These are phyloP conservation scores for Phanerochaete sordida DNA, from an alignment of 768 basidiomycete species.

Conservation along the genomic window DNA sequence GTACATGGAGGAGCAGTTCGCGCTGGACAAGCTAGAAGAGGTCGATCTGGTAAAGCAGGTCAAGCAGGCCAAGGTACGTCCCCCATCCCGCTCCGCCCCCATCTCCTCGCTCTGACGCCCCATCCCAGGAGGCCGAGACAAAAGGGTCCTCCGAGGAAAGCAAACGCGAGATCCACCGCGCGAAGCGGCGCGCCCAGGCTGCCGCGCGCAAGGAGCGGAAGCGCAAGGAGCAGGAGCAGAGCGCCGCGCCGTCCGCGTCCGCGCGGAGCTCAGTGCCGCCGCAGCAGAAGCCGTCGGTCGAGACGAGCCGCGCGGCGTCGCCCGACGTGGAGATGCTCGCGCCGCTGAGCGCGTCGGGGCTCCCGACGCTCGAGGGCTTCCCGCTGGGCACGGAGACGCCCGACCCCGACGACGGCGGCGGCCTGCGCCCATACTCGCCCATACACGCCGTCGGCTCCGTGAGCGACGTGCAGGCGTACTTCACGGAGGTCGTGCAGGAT, in stretches of 20 bases:
- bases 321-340: not conserved
- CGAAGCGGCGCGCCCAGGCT: slow-evolving; percentile 22
- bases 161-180: slow-evolving; percentile 18
- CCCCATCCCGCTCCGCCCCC: not conserved
- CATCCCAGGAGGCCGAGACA: not conserved
- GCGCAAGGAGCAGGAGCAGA: not conserved
- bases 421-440: slow-evolving; percentile 39
- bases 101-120: not conserved
- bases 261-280: not conserved
- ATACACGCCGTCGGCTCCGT: slow-evolving; percentile 50
- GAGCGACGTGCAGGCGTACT: slow-evolving; percentile 37
- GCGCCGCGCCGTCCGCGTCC: not conserved
- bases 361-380: not conserved
- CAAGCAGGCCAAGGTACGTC: slow-evolving; percentile 23
- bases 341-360: slow-evolving; percentile 2
- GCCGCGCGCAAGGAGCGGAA: slow-evolving; percentile 17
- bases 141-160: slow-evolving; percentile 5
- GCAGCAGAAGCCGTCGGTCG: not conserved
- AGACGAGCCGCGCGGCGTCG: slow-evolving; percentile 4
- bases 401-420: not conserved
- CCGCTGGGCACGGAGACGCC: not conserved
- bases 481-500: slow-evolving; percentile 20
- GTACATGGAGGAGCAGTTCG: slow-evolving; percentile 81
- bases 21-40: slow-evolving; percentile 74
- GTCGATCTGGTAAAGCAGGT: slow-evolving; percentile 42